Conservation (phyloP, 2,329 filamentous ascomycete species). For the Diaporthe sp. region DNA sequence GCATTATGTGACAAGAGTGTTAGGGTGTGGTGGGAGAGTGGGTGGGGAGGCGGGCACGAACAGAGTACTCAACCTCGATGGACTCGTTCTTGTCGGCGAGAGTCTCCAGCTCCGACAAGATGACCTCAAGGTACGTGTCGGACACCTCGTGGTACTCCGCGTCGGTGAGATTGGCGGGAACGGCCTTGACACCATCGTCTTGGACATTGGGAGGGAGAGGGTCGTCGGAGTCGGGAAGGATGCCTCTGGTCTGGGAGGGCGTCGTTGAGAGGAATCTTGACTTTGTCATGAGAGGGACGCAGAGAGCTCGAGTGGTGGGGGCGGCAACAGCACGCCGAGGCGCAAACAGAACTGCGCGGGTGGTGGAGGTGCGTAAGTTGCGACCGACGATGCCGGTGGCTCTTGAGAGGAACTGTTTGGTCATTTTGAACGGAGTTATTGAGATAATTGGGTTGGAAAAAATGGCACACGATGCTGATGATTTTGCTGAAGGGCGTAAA, state of each 20-base stretch:
- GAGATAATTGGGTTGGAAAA: neutral
- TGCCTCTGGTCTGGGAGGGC: slow-evolving; percentile 58
- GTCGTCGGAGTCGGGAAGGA: slow-evolving; percentile 72
- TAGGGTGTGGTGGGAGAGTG: neutral
- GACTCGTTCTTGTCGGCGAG: slow-evolving; percentile 80
- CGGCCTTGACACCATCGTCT: slow-evolving; percentile 47
- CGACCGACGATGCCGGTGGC: slow-evolving; percentile 33
- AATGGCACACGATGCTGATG: neutral
- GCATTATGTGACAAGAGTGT: neutral
- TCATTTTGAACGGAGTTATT: slow-evolving; percentile 24
- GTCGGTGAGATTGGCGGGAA: slow-evolving; percentile 75
- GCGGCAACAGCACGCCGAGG: slow-evolving; percentile 12
- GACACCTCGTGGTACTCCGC: slow-evolving; percentile 83
- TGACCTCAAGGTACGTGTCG: slow-evolving; percentile 78
- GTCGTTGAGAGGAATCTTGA: slow-evolving; percentile 51
- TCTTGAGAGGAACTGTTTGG: slow-evolving; percentile 39
- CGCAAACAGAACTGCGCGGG: slow-evolving; percentile 30
- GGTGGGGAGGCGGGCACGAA: slow-evolving; percentile 61
- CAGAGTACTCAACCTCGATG: slow-evolving; percentile 90
- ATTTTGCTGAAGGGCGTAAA: neutral
- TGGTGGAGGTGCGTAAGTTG: slow-evolving; percentile 34
- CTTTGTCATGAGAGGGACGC: neutral
- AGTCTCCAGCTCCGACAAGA: slow-evolving; percentile 76
- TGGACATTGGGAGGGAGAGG: slow-evolving; percentile 62
- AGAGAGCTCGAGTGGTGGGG: neutral